Evolutionary conservation across 1,284 basidiomycete genomes (phyloP), one percentile per base, ranked within the genome.

Genomic region (Ceratobasidium sp.): DNA sequence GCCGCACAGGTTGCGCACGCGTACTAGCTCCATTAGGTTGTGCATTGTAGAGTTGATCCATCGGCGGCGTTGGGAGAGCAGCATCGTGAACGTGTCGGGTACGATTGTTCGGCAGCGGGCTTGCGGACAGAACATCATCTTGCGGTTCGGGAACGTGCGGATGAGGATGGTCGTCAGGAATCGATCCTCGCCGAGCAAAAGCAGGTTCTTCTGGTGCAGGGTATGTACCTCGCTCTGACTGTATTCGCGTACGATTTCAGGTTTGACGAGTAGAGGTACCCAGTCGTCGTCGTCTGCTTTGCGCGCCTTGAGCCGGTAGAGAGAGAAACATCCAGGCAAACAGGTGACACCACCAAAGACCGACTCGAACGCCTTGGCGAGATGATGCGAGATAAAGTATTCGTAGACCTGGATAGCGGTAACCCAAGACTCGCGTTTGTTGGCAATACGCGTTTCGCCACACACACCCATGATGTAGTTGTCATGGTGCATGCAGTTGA

Each of bases 21-120:
- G 90, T 46, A 99, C 95, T 43, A 99, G 91, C 82, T 99, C 98
- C 96, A 98, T 98, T 71, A 99, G 88, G 81, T 99, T 99, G 86
- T 99, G 98, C 62, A 99, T 94, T 0, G 98, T 99, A 56, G 96
- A 98, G 83, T 98, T 99, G 86, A 99, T 99, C 98, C 98, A 99
- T 77, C 98, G 92, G 34, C 98, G 91, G 41, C 98, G 93, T 82
- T 99, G 98, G 0, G 97, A 99, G 13, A 99, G 88, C 54, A 99
- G 87, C 63, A 99, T 89, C 49, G 86, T 85, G 84, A 99, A 99
- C 0, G 95, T 96, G 81, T 99, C 96, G 8, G 98, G 98, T 29
- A 96, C 98, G 80, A 99, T 89, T 16, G 98, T 99, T 77, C 95
- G 87, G 82, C 98, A 99, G 76, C 90, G 4, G 19, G 56, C 56